Evolutionary conservation across 1,284 basidiomycete genomes (phyloP).

Genomic region (Ustilago lituana): DNA sequence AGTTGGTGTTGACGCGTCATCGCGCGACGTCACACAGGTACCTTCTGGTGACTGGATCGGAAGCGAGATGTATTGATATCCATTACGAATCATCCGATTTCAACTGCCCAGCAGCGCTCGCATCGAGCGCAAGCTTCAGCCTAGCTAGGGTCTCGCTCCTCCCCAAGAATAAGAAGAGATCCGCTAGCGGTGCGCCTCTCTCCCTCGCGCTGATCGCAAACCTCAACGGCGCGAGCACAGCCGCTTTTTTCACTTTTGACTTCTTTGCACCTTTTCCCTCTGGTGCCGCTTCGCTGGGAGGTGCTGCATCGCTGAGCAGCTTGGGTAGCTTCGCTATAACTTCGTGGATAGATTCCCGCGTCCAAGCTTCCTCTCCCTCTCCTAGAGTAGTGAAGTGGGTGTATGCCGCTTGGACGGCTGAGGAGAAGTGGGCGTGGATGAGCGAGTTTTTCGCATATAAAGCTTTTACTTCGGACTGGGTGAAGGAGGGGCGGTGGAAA

Average conservation of each 20-base stretch:
- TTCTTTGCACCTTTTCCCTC: slow-evolving; percentile 1
- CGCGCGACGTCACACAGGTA: too few relatives aligned
- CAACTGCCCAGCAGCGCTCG: background rate
- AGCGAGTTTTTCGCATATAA: slow-evolving; percentile 13
- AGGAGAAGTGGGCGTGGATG: slow-evolving; percentile 19
- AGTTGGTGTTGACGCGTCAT: too few relatives aligned
- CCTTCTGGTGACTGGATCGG: too few relatives aligned
- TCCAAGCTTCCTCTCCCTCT: slow-evolving; percentile 3
- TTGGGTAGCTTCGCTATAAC: slow-evolving; percentile 25
- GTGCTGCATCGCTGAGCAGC: slow-evolving; percentile 6
- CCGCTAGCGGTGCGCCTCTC: slow-evolving; percentile 34
- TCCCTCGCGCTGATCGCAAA: slow-evolving; percentile 34
- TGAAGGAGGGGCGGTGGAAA: slow-evolving; percentile 15
- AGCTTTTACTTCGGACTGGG: background rate
- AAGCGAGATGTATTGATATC: too few relatives aligned
- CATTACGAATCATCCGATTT: too few relatives aligned
- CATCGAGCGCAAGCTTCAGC: slow-evolving; percentile 8
- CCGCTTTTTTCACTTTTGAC: slow-evolving; percentile 37
- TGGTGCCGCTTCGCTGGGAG: background rate
- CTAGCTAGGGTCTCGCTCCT: slow-evolving; percentile 6
- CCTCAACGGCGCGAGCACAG: slow-evolving; percentile 36
- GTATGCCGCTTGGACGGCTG: slow-evolving; percentile 9
- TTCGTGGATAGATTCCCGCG: slow-evolving; percentile 12
- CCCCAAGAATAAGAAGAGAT: slow-evolving; percentile 40
- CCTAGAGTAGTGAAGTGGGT: background rate